Evolutionary conservation across 1,284 basidiomycete species (phyloP), one percentile per base, ranked within the genome.

Genomic region (Boletus sp.): DNA sequence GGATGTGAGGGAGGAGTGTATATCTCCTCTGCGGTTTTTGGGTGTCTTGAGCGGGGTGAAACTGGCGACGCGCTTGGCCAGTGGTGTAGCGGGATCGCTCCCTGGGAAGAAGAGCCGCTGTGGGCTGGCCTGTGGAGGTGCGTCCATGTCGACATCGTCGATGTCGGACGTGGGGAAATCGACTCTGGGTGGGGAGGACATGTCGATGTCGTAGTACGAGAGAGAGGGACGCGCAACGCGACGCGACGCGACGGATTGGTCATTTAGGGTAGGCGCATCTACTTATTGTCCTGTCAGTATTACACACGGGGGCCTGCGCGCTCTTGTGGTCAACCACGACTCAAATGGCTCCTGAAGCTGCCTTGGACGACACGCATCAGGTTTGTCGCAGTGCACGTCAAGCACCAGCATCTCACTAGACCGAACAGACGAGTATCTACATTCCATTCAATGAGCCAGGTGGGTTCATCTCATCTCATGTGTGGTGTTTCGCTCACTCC

Each of bases 131-230:
- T 47, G 51, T 5, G 56, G 43, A 8, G 55, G 55, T 41, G 71
- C 73, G 16, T 73, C 70, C 80, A 85, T 83, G 10, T 81, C 72
- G 35, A 77, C 71, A 61, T 84, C 82, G 43, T 69, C 71, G 46
- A 70, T 60, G 46, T 78, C 78, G 6, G 83, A 85, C 3, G 78
- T 74, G 5, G 84, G 82, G 56, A 84, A 84, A 54, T 84, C 79
- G 43, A 84, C 66, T 10, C 72, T 69, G n/a, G 80, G 81, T 20
- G 84, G 82, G 35, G 82, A 85, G 9, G 84, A 84, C 84, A 87
- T 86, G 41, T 22, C 22, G 22, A 22, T 6, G 22, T 22, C 22
- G 8, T 9, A 32, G 23, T 13, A 13, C 17, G 23, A n/a, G 25
- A 44, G 20, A 30, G 47, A 49, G 46, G 52, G 56, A 54, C 48